These are phyloP conservation scores for Mikania micrantha DNA, from an alignment of 129 eudicot genomes.

Conservation along the genomic window DNA sequence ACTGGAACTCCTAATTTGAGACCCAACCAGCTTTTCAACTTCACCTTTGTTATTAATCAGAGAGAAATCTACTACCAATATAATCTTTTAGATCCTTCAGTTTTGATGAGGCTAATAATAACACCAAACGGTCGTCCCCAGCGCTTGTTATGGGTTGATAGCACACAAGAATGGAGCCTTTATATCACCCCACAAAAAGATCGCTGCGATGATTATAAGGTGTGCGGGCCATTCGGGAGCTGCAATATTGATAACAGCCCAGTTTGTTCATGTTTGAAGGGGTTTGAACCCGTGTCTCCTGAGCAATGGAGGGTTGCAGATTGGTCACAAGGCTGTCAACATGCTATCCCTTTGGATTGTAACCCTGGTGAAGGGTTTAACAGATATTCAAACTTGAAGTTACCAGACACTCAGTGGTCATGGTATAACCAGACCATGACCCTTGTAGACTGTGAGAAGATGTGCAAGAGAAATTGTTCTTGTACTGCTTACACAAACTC, in stretches of 20 bases:
- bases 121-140: background rate
- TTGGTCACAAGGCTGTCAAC: background rate
- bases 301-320: background rate
- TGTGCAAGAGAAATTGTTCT: background rate
- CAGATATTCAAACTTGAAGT: background rate
- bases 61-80: background rate
- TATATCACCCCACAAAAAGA: background rate
- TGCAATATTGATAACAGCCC: background rate
- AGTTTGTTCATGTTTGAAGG: background rate
- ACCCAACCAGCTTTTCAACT: background rate
- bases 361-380: background rate
- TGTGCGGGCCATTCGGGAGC: background rate
- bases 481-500: background rate
- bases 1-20: background rate
- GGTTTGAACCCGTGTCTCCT: background rate
- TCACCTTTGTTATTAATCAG: background rate
- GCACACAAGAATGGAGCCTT: background rate
- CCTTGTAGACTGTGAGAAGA: background rate
- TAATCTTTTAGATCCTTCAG: background rate
- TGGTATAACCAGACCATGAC: constrained; percentile 1
- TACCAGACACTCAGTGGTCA: background rate
- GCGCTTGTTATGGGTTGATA: background rate
- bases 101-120: background rate
- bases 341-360: background rate
- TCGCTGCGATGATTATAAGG: background rate